phyloP scores from a whole-genome alignment of 805 yeast genomes.

The Blastobotrys robertii region DNA sequence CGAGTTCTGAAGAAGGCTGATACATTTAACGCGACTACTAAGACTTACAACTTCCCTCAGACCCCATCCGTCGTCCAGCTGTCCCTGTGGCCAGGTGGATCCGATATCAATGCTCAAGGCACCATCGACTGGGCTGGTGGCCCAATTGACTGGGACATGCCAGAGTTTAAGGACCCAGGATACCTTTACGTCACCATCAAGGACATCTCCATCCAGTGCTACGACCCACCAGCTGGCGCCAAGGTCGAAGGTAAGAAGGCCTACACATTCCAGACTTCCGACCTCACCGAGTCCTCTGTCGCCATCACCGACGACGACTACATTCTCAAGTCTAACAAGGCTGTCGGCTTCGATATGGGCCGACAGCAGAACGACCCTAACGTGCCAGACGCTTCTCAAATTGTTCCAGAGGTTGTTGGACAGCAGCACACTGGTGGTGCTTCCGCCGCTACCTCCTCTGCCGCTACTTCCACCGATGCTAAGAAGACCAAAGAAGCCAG shows the following conservation, averaged over 20 bases:
- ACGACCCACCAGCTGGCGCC: slow-evolving; percentile 58
- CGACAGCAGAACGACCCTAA: slow-evolving; percentile 15
- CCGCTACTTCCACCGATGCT: slow-evolving; percentile 16
- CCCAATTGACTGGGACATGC: slow-evolving; percentile 67
- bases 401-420: slow-evolving; percentile 8
- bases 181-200: slow-evolving; percentile 64
- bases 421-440: slow-evolving; percentile 5
- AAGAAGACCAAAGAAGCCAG: slow-evolving; percentile 2
- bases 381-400: slow-evolving; percentile 10
- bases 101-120: slow-evolving; percentile 41
- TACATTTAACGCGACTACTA: slow-evolving; percentile 49
- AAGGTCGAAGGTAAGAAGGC: slow-evolving; percentile 36
- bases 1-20: slow-evolving; percentile 51
- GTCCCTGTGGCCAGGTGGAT: slow-evolving; percentile 49
- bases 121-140: slow-evolving; percentile 85
- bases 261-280: slow-evolving; percentile 45
- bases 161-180: slow-evolving; percentile 64
- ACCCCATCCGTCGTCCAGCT: slow-evolving; percentile 74
- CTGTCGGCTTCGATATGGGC: slow-evolving; percentile 28
- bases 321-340: slow-evolving; percentile 4
- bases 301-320: slow-evolving; percentile 55
- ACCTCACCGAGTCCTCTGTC: slow-evolving; percentile 36
- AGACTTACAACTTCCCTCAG: slow-evolving; percentile 74
- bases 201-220: slow-evolving; percentile 53
- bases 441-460: slow-evolving; percentile 3